Percentiles rank a stretch among this genome's conserved stretches.
phyloP scores from a whole-genome alignment of 2,329 filamentous ascomycete genomes.

The Xylariomycetidae sp. region DNA sequence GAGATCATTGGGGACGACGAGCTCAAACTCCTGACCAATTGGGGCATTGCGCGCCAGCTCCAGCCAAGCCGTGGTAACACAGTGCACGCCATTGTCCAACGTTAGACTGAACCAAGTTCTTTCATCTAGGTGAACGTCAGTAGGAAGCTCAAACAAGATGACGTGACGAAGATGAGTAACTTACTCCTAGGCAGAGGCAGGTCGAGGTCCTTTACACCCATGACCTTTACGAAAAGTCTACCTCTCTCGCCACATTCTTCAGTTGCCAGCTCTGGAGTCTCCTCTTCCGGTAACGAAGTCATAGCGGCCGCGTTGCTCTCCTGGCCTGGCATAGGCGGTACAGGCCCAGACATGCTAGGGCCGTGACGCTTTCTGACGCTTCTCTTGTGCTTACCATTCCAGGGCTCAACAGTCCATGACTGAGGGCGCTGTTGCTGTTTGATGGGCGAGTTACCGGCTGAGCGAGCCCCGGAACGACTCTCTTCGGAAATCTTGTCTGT shows the following conservation, averaged over 20 bases:
- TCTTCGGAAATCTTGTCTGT: slow-evolving; percentile 67
- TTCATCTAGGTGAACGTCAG: slow-evolving; percentile 56
- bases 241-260: slow-evolving; percentile 85
- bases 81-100: slow-evolving; percentile 96
- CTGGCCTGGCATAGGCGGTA: slow-evolving; percentile 82
- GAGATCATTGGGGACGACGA: slow-evolving; percentile 95
- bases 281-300: slow-evolving; percentile 65
- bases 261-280: slow-evolving; percentile 51
- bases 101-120: slow-evolving; percentile 93
- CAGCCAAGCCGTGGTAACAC: slow-evolving; percentile 92
- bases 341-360: slow-evolving; percentile 51
- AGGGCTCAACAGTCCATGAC: slow-evolving; percentile 95
- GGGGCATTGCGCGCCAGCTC: slow-evolving; percentile 88
- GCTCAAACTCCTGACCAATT: slow-evolving; percentile 96
- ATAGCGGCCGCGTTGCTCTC: slow-evolving; percentile 70
- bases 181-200: slow-evolving; percentile 85
- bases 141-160: neutral
- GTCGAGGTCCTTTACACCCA: slow-evolving; percentile 93
- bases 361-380: slow-evolving; percentile 56
- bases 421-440: slow-evolving; percentile 76
- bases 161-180: slow-evolving; percentile 25
- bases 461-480: slow-evolving; percentile 47
- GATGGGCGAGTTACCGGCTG: slow-evolving; percentile 63
- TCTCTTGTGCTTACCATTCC: slow-evolving; percentile 75
- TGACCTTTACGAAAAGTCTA: slow-evolving; percentile 95